Percentiles rank a stretch among this genome's conserved stretches.
phyloP scores from a whole-genome alignment of 2,329 filamentous ascomycete species.

The Colletotrichum australisinense region DNA sequence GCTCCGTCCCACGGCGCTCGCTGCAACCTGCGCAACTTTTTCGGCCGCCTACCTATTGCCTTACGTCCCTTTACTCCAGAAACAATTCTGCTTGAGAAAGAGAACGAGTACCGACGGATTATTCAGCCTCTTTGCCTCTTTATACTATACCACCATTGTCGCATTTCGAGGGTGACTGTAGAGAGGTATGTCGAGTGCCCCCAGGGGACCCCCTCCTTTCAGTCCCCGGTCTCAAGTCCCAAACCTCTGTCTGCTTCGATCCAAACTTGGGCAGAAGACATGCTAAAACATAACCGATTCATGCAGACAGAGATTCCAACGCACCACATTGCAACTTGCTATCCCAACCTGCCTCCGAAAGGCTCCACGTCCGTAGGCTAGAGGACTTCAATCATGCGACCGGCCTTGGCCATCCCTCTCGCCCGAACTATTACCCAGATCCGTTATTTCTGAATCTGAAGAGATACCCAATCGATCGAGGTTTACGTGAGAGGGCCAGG shows the following conservation, averaged over 20 bases:
- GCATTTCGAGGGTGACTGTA: conserved; percentile 1
- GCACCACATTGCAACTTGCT: conserved; percentile 18
- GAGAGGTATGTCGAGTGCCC: conserved; percentile 20
- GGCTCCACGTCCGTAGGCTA: conserved; percentile 30
- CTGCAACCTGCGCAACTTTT: conserved; percentile 5
- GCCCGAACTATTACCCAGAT: conserved; percentile 31
- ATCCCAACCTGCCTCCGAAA: conserved; percentile 7
- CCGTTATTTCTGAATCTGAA: conserved; percentile 33
- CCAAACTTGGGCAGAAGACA: conserved; percentile 30
- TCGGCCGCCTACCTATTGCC: not conserved
- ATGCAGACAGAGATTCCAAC: conserved; percentile 35
- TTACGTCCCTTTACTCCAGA: conserved; percentile 5
- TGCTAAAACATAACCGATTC: conserved; percentile 38
- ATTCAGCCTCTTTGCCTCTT: not conserved
- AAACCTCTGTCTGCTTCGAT: conserved; percentile 27
- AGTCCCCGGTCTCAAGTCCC: conserved; percentile 14
- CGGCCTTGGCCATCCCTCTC: conserved; percentile 45
- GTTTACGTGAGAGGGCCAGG: conserved; percentile 33
- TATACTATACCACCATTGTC: conserved; percentile 5
- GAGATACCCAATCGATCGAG: conserved; percentile 24
- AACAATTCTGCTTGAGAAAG: not conserved
- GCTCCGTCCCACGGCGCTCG: conserved; percentile 15
- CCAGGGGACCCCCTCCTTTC: conserved; percentile 23
- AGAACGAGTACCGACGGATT: not conserved
- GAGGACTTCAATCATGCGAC: conserved; percentile 50